These are phyloP conservation scores for Euphorbia peplus DNA, from an alignment of 345 rosid species.

Conservation along the genomic window DNA sequence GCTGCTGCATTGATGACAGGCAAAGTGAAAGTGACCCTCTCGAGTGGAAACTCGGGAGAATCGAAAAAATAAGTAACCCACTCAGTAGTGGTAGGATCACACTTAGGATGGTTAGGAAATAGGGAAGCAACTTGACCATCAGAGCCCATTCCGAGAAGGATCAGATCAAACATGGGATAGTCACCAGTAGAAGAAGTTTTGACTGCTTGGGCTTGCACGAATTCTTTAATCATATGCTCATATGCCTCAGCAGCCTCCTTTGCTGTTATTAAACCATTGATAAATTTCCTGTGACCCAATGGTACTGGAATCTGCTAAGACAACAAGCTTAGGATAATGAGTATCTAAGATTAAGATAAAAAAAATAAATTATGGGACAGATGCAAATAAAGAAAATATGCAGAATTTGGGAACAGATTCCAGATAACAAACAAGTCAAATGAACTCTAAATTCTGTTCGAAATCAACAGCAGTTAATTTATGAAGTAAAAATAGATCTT, in stretches of 20 bases:
- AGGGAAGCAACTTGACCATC: constrained; percentile 93
- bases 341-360: background rate
- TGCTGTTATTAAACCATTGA: constrained; percentile 70
- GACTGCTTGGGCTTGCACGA: constrained; percentile 61
- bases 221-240: constrained; percentile 67
- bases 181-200: constrained; percentile 65
- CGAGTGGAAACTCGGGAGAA: constrained; percentile 83
- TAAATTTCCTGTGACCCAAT: constrained; percentile 74
- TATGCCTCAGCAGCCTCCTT: constrained; percentile 81
- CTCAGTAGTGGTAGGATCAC: constrained; percentile 48
- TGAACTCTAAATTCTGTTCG: background rate
- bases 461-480: background rate
- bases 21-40: constrained; percentile 88
- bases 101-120: constrained; percentile 65
- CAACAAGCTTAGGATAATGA: constrained; percentile 4
- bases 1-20: constrained; percentile 91
- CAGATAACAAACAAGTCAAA: background rate
- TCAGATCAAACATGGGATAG: constrained; percentile 88
- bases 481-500: background rate
- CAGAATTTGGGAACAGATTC: too few relatives aligned
- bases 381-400: too few relatives aligned
- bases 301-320: constrained; percentile 62
- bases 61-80: constrained; percentile 77
- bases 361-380: too few relatives aligned
- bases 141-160: constrained; percentile 83